Conservation (phyloP, 306 rosid genomes). For the Heteromeles arbutifolia region DNA sequence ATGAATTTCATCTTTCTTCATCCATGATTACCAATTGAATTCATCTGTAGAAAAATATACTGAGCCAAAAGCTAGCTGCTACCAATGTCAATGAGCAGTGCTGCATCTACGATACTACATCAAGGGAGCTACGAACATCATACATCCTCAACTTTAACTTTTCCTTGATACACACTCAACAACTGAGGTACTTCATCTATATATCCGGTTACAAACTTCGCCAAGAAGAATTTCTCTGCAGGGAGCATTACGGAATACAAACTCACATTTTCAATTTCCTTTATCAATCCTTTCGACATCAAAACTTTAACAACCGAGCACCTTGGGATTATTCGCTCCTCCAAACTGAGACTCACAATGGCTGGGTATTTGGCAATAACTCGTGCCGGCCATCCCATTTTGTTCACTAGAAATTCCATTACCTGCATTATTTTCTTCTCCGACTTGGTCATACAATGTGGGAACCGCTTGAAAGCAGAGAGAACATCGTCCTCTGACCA, state of each 20-base stretch:
- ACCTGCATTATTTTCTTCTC: slow-evolving; percentile 20
- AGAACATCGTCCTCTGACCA: slow-evolving; percentile 7
- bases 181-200: background rate
- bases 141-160: background rate
- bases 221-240: slow-evolving; percentile 13
- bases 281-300: slow-evolving; percentile 5
- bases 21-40: too few species aligned
- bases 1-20: too few species aligned
- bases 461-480: slow-evolving; percentile 9
- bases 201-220: slow-evolving; percentile 10
- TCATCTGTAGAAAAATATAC: too few species aligned
- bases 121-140: background rate
- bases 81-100: too few species aligned
- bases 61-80: too few species aligned
- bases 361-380: background rate
- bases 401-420: background rate
- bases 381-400: slow-evolving; percentile 19
- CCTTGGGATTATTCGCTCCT: slow-evolving; percentile 31
- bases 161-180: slow-evolving; percentile 14
- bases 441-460: slow-evolving; percentile 23
- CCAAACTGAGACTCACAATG: slow-evolving; percentile 15
- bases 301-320: background rate
- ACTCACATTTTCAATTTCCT: background rate
- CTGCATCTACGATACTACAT: too few species aligned
- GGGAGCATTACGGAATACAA: background rate